Percentiles rank a stretch among this genome's conserved stretches.
Conservation (phyloP, 2,329 filamentous ascomycete species). For the Trichoderma sp. region DNA sequence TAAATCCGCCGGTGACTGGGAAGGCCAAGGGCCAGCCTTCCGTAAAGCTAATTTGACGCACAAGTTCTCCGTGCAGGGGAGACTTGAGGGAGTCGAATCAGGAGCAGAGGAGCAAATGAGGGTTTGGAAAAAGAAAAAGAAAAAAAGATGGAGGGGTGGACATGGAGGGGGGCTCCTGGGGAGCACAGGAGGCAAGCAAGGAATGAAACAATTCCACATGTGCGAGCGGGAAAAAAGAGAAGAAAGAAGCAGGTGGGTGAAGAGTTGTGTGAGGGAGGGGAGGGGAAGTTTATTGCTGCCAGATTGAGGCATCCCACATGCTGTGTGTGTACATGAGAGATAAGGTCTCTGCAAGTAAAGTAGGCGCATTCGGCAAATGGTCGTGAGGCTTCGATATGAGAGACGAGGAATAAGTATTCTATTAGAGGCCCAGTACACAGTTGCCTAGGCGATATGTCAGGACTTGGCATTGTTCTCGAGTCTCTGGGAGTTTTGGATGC, state of each 20-base stretch:
- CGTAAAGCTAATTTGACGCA: not conserved
- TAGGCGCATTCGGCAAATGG: not conserved
- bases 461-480: not conserved
- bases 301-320: not conserved
- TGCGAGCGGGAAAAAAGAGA: not conserved
- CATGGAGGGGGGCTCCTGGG: not conserved
- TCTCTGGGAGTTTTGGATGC: not conserved
- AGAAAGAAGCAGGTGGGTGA: not conserved
- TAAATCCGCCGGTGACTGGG: not conserved
- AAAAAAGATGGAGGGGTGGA: not conserved
- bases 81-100: not conserved
- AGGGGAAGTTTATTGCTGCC: not conserved
- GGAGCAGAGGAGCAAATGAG: not conserved
- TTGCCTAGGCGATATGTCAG: not conserved
- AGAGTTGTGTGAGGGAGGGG: not conserved
- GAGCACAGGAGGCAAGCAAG: not conserved
- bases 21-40: not conserved
- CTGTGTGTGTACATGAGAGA: not conserved
- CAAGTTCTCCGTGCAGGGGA: conserved; percentile 13
- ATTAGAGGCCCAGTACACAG: not conserved
- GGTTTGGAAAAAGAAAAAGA: not conserved
- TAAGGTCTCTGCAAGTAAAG: not conserved
- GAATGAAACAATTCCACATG: not conserved
- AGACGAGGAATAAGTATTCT: not conserved
- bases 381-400: not conserved